phyloP scores from a whole-genome alignment of 495 filamentous ascomycete species.

The Pyrenula massariospora region DNA sequence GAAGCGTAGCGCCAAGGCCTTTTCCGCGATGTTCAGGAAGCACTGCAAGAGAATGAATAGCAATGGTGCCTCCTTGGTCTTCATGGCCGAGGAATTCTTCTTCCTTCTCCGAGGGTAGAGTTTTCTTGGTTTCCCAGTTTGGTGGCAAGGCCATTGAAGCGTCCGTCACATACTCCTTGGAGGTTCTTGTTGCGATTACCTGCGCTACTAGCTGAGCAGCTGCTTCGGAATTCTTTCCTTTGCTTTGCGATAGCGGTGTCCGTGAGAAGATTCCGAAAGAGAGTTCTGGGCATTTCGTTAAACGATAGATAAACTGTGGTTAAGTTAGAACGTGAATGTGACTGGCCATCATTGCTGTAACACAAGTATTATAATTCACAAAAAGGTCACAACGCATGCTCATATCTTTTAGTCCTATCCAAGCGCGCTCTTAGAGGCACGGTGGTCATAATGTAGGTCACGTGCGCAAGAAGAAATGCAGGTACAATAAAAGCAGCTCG shows the following conservation, averaged over 20 bases:
- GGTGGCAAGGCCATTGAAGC: slow-evolving; percentile 60
- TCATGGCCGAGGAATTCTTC: slow-evolving; percentile 45
- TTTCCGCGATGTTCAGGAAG: slow-evolving; percentile 61
- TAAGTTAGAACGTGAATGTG: too few relatives aligned
- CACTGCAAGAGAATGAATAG: slow-evolving; percentile 72
- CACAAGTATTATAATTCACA: too few relatives aligned
- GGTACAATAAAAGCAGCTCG: slow-evolving; percentile 11
- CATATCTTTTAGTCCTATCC: too few relatives aligned
- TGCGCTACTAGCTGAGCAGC: slow-evolving; percentile 65
- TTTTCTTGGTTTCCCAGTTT: slow-evolving; percentile 43
- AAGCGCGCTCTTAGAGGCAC: too few relatives aligned
- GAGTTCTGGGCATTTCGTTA: slow-evolving; percentile 66
- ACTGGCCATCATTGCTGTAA: too few relatives aligned
- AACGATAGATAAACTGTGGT: slow-evolving; percentile 66
- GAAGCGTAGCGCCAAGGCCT: slow-evolving; percentile 62
- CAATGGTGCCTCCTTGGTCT: slow-evolving; percentile 61
- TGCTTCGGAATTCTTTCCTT: slow-evolving; percentile 26
- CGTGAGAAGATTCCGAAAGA: slow-evolving; percentile 69
- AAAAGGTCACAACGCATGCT: too few relatives aligned
- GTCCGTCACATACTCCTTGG: slow-evolving; percentile 53
- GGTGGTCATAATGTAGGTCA: too few relatives aligned
- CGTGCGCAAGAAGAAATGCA: slow-evolving; percentile 1
- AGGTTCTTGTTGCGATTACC: slow-evolving; percentile 62
- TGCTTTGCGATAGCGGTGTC: slow-evolving; percentile 32
- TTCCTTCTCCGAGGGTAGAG: slow-evolving; percentile 13